Conservation (phyloP, 1,284 basidiomycete species). For the Chondrostereum purpureum region DNA sequence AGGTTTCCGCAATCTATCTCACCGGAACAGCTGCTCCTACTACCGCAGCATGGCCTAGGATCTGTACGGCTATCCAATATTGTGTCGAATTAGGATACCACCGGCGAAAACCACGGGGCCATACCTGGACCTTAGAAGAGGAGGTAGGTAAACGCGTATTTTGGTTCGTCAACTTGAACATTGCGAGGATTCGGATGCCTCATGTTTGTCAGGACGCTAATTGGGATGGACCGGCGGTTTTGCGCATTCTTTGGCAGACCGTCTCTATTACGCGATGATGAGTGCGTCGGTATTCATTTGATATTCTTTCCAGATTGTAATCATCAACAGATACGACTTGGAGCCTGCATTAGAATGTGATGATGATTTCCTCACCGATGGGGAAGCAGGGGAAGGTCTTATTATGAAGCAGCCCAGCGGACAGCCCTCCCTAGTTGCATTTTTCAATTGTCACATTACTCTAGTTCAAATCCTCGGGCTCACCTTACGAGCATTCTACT, state of each 20-base stretch:
- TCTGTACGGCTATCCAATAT: not conserved
- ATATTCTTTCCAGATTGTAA: too few relatives aligned
- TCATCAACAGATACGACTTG: not conserved
- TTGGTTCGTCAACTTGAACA: too few relatives aligned
- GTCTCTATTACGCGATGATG: not conserved
- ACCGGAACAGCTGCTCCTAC: not conserved
- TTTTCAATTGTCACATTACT: conserved; percentile 46
- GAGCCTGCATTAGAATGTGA: conserved; percentile 1
- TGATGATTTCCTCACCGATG: not conserved
- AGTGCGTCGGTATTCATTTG: not conserved
- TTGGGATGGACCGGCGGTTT: not conserved
- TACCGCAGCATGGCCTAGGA: not conserved
- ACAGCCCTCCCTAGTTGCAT: not conserved
- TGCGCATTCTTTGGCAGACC: not conserved
- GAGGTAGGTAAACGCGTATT: conserved; percentile 2
- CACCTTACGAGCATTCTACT: conserved; percentile 41
- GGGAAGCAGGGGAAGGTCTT: not conserved
- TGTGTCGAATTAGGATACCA: not conserved
- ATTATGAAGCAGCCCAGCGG: not conserved
- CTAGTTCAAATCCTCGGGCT: conserved; percentile 49
- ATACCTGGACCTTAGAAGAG: conserved; percentile 1
- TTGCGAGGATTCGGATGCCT: not conserved
- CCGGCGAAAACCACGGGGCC: not conserved
- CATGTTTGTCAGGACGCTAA: not conserved
- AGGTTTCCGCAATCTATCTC: not conserved